A percentile compares a stretch with the other conserved stretches of the same genome.
phyloP scores from a whole-genome alignment of 139 green algal species.

The Monoraphidium neglectum region DNA sequence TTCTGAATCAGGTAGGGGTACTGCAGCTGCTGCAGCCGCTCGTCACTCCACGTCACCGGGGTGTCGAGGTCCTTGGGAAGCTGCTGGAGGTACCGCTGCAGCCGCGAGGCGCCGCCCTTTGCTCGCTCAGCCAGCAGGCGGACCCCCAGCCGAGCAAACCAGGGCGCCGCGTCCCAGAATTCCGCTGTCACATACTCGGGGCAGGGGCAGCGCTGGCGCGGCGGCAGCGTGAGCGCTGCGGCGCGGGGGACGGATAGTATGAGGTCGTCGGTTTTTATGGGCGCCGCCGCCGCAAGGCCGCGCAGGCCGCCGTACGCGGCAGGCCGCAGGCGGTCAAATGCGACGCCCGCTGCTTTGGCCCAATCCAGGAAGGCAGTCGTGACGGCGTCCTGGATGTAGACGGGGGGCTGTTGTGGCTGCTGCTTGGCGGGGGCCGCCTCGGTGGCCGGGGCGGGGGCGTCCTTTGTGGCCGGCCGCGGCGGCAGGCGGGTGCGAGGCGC shows the following conservation, averaged over 20 bases:
- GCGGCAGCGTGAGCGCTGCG: slow-evolving; percentile 60
- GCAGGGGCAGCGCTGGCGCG: slow-evolving; percentile 59
- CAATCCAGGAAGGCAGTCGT: slow-evolving; percentile 36
- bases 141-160: slow-evolving; percentile 73
- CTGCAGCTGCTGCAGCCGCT: slow-evolving; percentile 64
- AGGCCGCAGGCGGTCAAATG: slow-evolving; percentile 19
- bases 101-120: slow-evolving; percentile 32
- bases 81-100: slow-evolving; percentile 65
- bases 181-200: slow-evolving; percentile 36
- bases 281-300: slow-evolving; percentile 50
- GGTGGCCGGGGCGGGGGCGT: no score
- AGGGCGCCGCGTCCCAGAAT: slow-evolving; percentile 60
- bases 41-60: slow-evolving; percentile 65
- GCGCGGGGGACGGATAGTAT: slow-evolving; percentile 66
- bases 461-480: no score
- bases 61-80: slow-evolving; percentile 66
- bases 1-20: slow-evolving; percentile 59
- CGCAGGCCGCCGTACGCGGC: slow-evolving; percentile 50
- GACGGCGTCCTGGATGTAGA: slow-evolving; percentile 31
- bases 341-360: slow-evolving; percentile 28
- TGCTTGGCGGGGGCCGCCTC: neutral
- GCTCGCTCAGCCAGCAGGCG: slow-evolving; percentile 69
- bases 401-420: slow-evolving; percentile 7
- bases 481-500: no score
- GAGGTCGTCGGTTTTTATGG: slow-evolving; percentile 51